A percentile compares a stretch with the other conserved stretches of the same genome.
These are phyloP conservation scores for Cystobasidium onofrii DNA, from an alignment of 768 basidiomycete genomes.

Conservation along the genomic window DNA sequence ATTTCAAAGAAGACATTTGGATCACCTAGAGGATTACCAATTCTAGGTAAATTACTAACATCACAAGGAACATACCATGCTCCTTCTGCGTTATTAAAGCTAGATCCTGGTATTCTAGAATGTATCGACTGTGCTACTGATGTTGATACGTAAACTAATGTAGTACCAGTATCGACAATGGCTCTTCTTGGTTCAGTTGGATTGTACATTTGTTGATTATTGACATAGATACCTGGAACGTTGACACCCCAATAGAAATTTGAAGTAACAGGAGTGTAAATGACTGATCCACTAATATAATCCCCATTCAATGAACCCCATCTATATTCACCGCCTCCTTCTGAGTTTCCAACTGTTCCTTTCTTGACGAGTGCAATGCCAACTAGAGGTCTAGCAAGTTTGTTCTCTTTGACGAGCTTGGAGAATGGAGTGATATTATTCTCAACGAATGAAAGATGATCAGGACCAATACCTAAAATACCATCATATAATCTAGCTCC, in stretches of 20 bases:
- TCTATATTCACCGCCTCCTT: conserved; percentile 29
- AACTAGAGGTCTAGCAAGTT: conserved; percentile 5
- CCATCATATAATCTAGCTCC: conserved; percentile 19
- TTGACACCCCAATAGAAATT: conserved; percentile 31
- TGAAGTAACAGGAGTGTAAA: conserved; percentile 27
- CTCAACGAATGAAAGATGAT: conserved; percentile 15
- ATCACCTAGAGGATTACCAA: neutral
- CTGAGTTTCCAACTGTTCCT: neutral
- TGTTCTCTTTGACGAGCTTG: conserved; percentile 11
- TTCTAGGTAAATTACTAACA: neutral
- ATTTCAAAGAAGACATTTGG: conserved; percentile 33
- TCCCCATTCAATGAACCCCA: conserved; percentile 2
- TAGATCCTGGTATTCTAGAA: conserved; percentile 4
- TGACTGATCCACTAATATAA: neutral
- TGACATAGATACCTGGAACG: conserved; percentile 6
- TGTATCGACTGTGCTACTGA: conserved; percentile 21
- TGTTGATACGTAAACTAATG: conserved; percentile 28
- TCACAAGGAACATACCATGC: conserved; percentile 35
- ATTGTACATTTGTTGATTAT: neutral
- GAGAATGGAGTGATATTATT: conserved; percentile 23
- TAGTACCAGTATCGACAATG: conserved; percentile 24
- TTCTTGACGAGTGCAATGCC: conserved; percentile 12
- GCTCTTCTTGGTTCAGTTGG: neutral
- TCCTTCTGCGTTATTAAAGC: neutral
- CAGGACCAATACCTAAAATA: conserved; percentile 30